phyloP scores from a whole-genome alignment of 2,329 filamentous ascomycete species.

The Ascocoryne sarcoides region DNA sequence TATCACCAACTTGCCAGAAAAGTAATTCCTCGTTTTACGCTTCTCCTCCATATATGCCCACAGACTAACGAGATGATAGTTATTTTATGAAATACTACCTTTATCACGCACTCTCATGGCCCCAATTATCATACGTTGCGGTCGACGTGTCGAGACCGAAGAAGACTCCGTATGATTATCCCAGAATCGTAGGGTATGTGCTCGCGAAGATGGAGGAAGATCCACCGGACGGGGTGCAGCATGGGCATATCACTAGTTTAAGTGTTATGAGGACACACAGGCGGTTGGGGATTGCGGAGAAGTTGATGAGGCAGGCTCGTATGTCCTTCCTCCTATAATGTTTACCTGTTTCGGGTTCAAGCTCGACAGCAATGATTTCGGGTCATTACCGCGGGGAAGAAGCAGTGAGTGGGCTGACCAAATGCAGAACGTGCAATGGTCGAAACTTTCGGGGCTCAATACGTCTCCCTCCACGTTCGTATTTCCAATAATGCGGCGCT shows the following conservation, averaged over 20 bases:
- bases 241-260: conserved; percentile 92
- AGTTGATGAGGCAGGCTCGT: conserved; percentile 95
- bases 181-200: conserved; percentile 98
- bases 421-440: conserved; percentile 82
- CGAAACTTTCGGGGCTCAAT: conserved; percentile 82
- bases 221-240: conserved; percentile 77
- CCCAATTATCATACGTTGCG: conserved; percentile 91
- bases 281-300: conserved; percentile 85
- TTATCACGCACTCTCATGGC: conserved; percentile 97
- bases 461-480: conserved; percentile 93
- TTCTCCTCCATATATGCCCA: not conserved
- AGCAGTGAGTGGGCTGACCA: not conserved
- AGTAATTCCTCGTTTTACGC: conserved; percentile 32
- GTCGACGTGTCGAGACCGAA: conserved; percentile 79
- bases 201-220: conserved; percentile 99
- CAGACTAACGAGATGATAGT: conserved; percentile 20
- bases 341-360: no score
- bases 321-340: conserved; percentile 39
- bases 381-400: no score
- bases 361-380: no score
- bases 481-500: conserved; percentile 87
- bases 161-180: conserved; percentile 75
- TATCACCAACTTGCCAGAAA: conserved; percentile 97
- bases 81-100: conserved; percentile 99
- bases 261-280: conserved; percentile 96